Conservation (phyloP, 768 basidiomycete genomes). For the Collybia mongolica region DNA sequence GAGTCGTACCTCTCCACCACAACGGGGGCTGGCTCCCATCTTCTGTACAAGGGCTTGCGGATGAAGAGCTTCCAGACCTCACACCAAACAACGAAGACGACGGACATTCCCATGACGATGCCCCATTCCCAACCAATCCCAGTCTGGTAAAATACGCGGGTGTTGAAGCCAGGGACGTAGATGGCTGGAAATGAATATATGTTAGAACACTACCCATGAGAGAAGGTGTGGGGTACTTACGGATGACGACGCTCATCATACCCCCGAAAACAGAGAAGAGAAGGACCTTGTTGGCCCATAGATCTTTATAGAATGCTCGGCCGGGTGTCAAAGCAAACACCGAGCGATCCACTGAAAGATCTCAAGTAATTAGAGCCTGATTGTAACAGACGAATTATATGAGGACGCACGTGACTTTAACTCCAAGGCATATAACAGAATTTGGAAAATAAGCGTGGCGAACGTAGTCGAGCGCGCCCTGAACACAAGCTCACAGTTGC, state of each 20-base stretch:
- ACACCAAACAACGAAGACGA: constrained; percentile 32
- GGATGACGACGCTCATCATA: constrained; percentile 35
- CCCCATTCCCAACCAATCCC: constrained; percentile 41
- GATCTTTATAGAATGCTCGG: constrained; percentile 30
- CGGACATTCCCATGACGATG: constrained; percentile 33
- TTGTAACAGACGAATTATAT: not conserved
- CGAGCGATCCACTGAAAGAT: constrained; percentile 32
- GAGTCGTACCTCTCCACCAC: no score
- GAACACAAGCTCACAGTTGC: constrained; percentile 29
- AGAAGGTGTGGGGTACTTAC: constrained; percentile 21
- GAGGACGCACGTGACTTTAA: constrained; percentile 33
- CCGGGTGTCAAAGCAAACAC: constrained; percentile 34
- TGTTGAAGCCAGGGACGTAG: constrained; percentile 36
- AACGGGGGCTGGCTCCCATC: constrained; percentile 19
- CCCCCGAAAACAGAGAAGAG: constrained; percentile 32
- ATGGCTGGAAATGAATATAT: constrained; percentile 22
- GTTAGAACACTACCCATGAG: not conserved
- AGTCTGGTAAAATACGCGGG: constrained; percentile 33
- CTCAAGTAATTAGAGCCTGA: not conserved
- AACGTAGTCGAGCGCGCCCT: constrained; percentile 35
- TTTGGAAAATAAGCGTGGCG: constrained; percentile 36
- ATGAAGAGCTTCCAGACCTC: constrained; percentile 38
- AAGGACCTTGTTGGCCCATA: constrained; percentile 33
- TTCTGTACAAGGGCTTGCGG: constrained; percentile 24
- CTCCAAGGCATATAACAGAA: constrained; percentile 33